Evolutionary conservation across 352 stramenopile genomes (phyloP).

Genomic region (Globisporangium radiosum): DNA sequence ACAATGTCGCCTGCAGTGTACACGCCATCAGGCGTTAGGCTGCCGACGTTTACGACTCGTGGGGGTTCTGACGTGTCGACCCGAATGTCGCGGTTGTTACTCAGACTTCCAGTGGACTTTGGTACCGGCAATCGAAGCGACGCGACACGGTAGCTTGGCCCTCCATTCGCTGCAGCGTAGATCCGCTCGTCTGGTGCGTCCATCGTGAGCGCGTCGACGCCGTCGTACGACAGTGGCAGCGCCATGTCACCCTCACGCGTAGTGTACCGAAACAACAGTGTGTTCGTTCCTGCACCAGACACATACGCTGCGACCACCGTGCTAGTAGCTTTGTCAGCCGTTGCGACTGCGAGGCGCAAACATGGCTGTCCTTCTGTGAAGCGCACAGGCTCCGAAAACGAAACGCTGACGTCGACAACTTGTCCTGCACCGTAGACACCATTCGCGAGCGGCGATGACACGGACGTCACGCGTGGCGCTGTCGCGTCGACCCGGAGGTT

Average conservation of each 20-base stretch:
- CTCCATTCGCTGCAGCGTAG: conserved; percentile 12
- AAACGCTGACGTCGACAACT: conserved; percentile 36
- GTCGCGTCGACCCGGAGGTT: conserved; percentile 34
- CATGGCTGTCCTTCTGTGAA: conserved; percentile 19
- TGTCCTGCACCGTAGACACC: conserved; percentile 58
- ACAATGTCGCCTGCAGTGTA: conserved; percentile 58
- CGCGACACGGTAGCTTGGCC: conserved; percentile 23
- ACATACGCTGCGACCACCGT: conserved; percentile 27
- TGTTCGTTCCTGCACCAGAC: conserved; percentile 28
- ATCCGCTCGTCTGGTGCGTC: conserved; percentile 10
- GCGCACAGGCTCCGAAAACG: conserved; percentile 48
- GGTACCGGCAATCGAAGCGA: conserved; percentile 37
- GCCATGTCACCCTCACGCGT: conserved; percentile 41
- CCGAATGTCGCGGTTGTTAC: conserved; percentile 54
- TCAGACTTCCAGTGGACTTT: conserved; percentile 40
- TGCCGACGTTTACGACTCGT: conserved; percentile 41
- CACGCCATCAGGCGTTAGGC: conserved; percentile 32
- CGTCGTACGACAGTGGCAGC: conserved; percentile 48
- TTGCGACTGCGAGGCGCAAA: conserved; percentile 35
- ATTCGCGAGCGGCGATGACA: conserved; percentile 37
- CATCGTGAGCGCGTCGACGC: conserved; percentile 41
- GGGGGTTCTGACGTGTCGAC: conserved; percentile 57
- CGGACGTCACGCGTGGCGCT: conserved; percentile 35
- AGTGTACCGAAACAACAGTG: conserved; percentile 34
- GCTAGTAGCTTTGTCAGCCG: neutral